Evolutionary conservation across 169 alveolate species (phyloP).

Genomic region (Plasmodium fragile): DNA sequence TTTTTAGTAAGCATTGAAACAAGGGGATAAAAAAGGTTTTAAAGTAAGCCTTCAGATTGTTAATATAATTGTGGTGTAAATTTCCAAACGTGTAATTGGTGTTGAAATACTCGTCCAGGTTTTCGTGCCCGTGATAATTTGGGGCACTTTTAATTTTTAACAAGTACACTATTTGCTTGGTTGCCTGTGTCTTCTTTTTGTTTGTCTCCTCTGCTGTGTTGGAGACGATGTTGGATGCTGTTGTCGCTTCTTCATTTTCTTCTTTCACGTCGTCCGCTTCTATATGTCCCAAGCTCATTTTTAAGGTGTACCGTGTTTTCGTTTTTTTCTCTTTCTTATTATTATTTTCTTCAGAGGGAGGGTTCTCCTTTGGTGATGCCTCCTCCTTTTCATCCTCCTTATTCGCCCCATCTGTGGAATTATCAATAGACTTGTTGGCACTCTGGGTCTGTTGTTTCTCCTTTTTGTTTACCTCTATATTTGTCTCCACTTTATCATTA

Average conservation of each 20-base stretch:
- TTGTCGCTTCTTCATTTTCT: slow-evolving; percentile 15
- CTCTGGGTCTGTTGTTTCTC: background rate
- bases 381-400: background rate
- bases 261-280: slow-evolving; percentile 12
- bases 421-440: background rate
- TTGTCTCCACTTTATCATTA: background rate
- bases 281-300: slow-evolving; percentile 44
- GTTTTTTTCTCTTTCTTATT: background rate
- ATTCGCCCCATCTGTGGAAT: background rate
- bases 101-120: slow-evolving; percentile 70
- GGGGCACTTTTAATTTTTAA: slow-evolving; percentile 38
- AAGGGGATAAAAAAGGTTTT: slow-evolving; percentile 60
- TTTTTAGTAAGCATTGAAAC: slow-evolving; percentile 56
- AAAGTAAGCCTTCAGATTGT: slow-evolving; percentile 62
- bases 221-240: background rate
- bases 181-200: background rate
- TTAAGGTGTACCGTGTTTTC: slow-evolving; percentile 19
- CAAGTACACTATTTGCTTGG: slow-evolving; percentile 25
- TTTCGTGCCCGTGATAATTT: slow-evolving; percentile 2
- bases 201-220: background rate
- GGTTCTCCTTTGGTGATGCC: background rate
- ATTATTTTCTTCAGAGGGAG: background rate
- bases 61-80: slow-evolving; percentile 64
- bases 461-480: background rate
- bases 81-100: slow-evolving; percentile 65